Evolutionary conservation across 441 rosid species (phyloP), one percentile per base, ranked within the genome.

Genomic region (Croton setiger): DNA sequence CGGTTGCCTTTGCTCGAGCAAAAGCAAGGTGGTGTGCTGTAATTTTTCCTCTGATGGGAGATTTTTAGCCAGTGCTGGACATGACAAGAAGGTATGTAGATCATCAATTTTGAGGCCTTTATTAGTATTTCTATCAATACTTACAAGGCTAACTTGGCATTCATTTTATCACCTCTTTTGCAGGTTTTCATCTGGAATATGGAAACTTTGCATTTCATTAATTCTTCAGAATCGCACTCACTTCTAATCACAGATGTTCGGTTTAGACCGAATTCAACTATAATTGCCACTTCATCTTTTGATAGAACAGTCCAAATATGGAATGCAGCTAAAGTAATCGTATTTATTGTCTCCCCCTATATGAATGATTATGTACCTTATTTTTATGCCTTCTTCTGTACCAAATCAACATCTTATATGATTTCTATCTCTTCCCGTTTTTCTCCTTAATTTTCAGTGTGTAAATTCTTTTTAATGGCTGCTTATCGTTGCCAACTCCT

Each of bases 21-120:
- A 66, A 48, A 65, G 70, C 74, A 81, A 81, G 74, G 71, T 81
- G 17, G 3, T 45, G 39, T 79, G 83, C 75, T 79, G 85, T 60
- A 75, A 79, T 69, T 83, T 81, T 70, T 83, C 87, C 45, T 81
- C 85, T 52, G 79, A 81, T 66, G 85, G 87, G 53, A 75, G 66
- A 64, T 31, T 74, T 62, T 72, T 83, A 70, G 87, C 85, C 53
- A 72, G 66, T 53, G 85, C 76, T 31, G 85, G 83, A 41, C 79
- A 75, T 63, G 85, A 83, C 27, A 81, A 81, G 74, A 78, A 77
- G 75, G 87, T 81, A 61, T 31, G 55, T 37, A 47, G 67, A 39
- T 41, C 56, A 67, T 63, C 47, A n/a, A 54, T 21, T 3, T 55
- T 21, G n/a, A 47, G 35, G 53, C 7, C 69, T n/a, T 63, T 18